Evolutionary conservation across 2,329 filamentous ascomycete genomes (phyloP), one percentile per base, ranked within the genome.

Genomic region (Colletotrichum tanaceti): DNA sequence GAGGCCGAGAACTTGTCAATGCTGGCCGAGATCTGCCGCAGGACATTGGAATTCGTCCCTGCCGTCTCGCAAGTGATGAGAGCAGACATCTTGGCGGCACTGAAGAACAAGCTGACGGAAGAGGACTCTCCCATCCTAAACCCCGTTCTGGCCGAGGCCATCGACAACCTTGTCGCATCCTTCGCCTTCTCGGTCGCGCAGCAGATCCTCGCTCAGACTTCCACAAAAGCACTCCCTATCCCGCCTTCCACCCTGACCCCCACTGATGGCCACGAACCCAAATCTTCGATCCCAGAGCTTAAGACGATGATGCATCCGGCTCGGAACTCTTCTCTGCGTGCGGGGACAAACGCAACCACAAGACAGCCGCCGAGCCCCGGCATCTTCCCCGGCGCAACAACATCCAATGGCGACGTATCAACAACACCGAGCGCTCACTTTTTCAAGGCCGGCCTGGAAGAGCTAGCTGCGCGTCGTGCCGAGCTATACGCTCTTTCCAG

Each of bases 1-100:
- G 90, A 92, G 70, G 77, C 85, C 0, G 93, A 97, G 77, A 91
- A 97, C 73, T 80, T 98, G 28, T 82, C 87, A 11, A 88, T 94
- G 70, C 85, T 98, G n/a, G 91, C 93, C 1, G 94, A 98, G 75
- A 89, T 98, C 35, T 97, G 94, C 76, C 89, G 90, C 70, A 87
- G 94, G 66, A 90, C 93, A 1, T 85, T 96, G 11, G 90, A 93
- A 70, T 98, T 98, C 73, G 91, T 98, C 44, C 91, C 93, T 1
- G 88, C 91, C 46, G 90, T 93, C 44, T 92, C 93, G 3, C 89
- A 92, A 61, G 89, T 94, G 24, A 89, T 98, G 81, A 88, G 94
- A 60, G 86, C 89, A 63, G 96, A 98, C 75, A 83, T 98, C 2
- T 80, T 89, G 54, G 84, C 86, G n/a, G 89, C 91, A 43, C 82